Conservation (phyloP, 1,284 basidiomycete species). For the Cutaneotrichosporon sp. region DNA sequence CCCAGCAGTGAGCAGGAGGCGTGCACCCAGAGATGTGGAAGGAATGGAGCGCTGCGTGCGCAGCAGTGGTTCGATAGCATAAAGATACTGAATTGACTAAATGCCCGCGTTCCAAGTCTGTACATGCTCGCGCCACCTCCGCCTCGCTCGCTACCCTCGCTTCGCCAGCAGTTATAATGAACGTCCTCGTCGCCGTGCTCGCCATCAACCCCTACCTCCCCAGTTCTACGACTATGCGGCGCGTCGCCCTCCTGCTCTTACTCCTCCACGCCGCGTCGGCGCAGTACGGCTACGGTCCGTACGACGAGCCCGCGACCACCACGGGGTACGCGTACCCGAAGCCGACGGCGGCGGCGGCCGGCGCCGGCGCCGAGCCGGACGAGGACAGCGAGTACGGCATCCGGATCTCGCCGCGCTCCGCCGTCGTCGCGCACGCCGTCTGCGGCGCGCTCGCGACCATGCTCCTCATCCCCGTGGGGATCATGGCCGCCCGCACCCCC, state of each 20-base stretch:
- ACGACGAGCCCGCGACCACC: not conserved
- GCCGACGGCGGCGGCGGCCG: not conserved
- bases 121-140: not conserved
- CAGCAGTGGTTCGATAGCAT: not conserved
- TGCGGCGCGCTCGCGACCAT: slow-evolving; percentile 62
- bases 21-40: too few relatives aligned
- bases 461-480: slow-evolving; percentile 62
- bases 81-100: not conserved
- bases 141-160: not conserved
- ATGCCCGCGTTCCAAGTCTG: too few relatives aligned
- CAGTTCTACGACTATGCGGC: not conserved
- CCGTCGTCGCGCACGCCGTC: slow-evolving; percentile 60
- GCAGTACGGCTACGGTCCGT: slow-evolving; percentile 1
- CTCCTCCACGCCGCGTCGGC: not conserved
- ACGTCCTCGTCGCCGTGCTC: not conserved
- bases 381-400: not conserved
- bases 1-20: too few relatives aligned
- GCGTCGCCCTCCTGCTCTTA: not conserved
- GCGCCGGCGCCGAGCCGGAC: too few relatives aligned
- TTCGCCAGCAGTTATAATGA: not conserved
- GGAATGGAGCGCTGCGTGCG: not conserved
- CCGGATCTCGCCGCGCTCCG: slow-evolving; percentile 28
- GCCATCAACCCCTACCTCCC: not conserved
- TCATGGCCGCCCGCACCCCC: slow-evolving; percentile 61
- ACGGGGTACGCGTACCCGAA: not conserved